Base-by-base conservation (phyloP, 75 land plant species). In the Selaginella tamariscina region DNA sequence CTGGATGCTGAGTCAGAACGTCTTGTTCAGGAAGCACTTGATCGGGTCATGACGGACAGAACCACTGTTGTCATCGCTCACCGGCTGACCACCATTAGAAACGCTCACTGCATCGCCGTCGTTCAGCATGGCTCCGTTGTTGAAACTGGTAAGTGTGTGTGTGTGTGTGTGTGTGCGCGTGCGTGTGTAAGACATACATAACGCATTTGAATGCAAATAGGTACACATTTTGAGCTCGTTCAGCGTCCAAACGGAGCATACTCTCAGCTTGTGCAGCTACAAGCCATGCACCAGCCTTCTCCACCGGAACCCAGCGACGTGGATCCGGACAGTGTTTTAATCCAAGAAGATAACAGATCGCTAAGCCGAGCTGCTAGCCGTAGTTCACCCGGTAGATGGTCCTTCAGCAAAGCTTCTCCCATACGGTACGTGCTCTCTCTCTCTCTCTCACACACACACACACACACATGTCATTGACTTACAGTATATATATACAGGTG, bases 371-470 rank as follows among this genome's bases (percentile, higher is more conserved):
- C 62, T 23, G 62, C 27, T 9, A 59, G 62, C 26, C 62, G 62
- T 2, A 59, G 21, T n/a, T 59, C 62, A 9, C 62, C 62, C 8
- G 21, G 62, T 23, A 59, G 62, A n/a, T 59, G 62, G 62, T 59
- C 62, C 21, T 59, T 59, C 26, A 59, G 62, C 26, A 59, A 59
- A 59, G 62, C 62, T 59, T 59, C 62, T 59, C 62, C 62, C 8
- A 23, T 59, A 2, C 21, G 62, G n/a, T n/a, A n/a, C n/a, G n/a
- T n/a, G n/a, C n/a, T n/a, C n/a, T n/a, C n/a, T n/a, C n/a, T n/a
- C n/a, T n/a, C n/a, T n/a, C n/a, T n/a, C n/a, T n/a, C n/a, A n/a
- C n/a, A n/a, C n/a, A n/a, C n/a, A n/a, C n/a, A n/a, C n/a, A n/a
- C n/a, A n/a, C n/a, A n/a, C n/a, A n/a, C n/a, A n/a, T n/a, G n/a